Conservation (phyloP, 257 asterid species). For the Solanum ossicruentum region DNA sequence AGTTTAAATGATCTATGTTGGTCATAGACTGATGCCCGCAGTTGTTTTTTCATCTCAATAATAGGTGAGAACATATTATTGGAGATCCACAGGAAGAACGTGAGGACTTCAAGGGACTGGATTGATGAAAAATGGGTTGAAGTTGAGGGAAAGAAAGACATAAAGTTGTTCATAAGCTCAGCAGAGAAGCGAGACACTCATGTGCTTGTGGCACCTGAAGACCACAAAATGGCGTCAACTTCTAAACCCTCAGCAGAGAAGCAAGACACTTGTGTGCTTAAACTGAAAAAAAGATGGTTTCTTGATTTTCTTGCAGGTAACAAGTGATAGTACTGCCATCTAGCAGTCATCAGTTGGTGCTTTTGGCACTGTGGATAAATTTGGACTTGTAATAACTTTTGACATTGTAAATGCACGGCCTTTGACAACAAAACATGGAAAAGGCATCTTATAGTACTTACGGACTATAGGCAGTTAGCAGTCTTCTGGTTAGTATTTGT, state of each 20-base stretch:
- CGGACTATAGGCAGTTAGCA: too few relatives aligned
- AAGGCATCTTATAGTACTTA: too few relatives aligned
- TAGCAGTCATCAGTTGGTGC: not conserved
- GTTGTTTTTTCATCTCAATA: not conserved
- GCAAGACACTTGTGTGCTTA: not conserved
- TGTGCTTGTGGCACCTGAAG: not conserved
- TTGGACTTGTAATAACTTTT: not conserved
- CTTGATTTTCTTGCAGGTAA: not conserved
- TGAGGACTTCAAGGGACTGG: slow-evolving; percentile 53
- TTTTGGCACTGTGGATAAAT: not conserved
- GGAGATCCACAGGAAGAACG: slow-evolving; percentile 19
- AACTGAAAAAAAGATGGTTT: not conserved
- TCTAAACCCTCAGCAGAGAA: not conserved
- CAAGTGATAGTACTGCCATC: not conserved
- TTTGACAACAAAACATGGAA: too few relatives aligned
- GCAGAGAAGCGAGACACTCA: too few relatives aligned
- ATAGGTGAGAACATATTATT: slow-evolving; percentile 32
- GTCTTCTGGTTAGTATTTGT: too few relatives aligned
- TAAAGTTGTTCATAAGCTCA: slow-evolving; percentile 17
- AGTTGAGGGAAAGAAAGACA: slow-evolving; percentile 19
- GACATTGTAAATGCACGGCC: too few relatives aligned
- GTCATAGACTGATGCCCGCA: not conserved
- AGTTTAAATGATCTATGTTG: not conserved
- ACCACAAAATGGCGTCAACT: not conserved
- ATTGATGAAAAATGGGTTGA: slow-evolving; percentile 31